A percentile compares a stretch with the other conserved stretches of the same genome.
Evolutionary conservation across 805 yeast species (phyloP).

Genomic region (Starmera pachycereana): DNA sequence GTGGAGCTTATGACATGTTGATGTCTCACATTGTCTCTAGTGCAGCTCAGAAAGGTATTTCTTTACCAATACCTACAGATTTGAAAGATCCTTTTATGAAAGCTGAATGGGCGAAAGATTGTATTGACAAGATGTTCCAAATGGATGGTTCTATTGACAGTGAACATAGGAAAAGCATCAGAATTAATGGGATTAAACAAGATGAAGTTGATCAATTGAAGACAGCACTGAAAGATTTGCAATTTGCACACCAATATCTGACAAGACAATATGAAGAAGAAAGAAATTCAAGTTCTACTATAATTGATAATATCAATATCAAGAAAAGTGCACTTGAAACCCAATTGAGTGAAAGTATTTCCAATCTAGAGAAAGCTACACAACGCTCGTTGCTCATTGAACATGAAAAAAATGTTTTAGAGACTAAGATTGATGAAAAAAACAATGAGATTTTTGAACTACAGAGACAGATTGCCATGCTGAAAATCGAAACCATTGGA

Average conservation of each 20-base stretch:
- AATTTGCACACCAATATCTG: constrained; percentile 61
- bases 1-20: constrained; percentile 12
- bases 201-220: constrained; percentile 23
- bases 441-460: constrained; percentile 32
- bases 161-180: neutral
- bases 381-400: constrained; percentile 26
- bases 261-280: constrained; percentile 62
- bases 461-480: constrained; percentile 32
- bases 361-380: constrained; percentile 26
- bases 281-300: constrained; percentile 40
- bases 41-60: constrained; percentile 16
- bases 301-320: constrained; percentile 42
- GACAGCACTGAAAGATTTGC: constrained; percentile 58
- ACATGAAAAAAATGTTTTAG: constrained; percentile 24
- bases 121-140: constrained; percentile 11
- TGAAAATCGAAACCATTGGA: constrained; percentile 21
- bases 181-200: neutral
- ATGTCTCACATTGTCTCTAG: constrained; percentile 16
- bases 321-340: constrained; percentile 43
- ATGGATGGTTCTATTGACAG: neutral
- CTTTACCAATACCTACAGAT: constrained; percentile 11
- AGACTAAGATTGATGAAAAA: constrained; percentile 20
- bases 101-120: constrained; percentile 16
- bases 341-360: constrained; percentile 31
- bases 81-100: constrained; percentile 5